Base-by-base conservation (phyloP, 106 monocot genomes). In the Gastrodia elata region DNA sequence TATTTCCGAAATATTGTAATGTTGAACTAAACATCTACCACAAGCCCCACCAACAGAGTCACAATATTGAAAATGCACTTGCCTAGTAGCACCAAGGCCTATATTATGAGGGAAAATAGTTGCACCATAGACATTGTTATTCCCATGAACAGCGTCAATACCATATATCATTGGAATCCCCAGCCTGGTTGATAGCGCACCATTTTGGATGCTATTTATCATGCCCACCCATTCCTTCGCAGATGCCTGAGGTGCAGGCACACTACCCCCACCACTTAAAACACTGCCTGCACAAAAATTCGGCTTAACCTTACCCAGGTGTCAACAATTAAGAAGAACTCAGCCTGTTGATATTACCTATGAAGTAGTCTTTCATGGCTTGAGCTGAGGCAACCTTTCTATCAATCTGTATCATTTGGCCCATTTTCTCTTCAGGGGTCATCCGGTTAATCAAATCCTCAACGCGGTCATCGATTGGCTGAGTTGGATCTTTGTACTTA, bases 91-190 rank as follows among this genome's bases (percentile, higher is more conserved):
- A 41, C 89, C 89, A 46, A 89, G 88, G 0, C 82, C 88, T 43
- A 89, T 75, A 71, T 89, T 89, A 58, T 89, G 88, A 57, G 88
- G 88, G 64, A 89, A 89, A 20, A 89, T 81, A 30, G 91, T 92
- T n/a, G 91, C 91, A 39, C 74, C 76, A 40, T 88, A 88, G 57
- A 82, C 85, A 39, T 84, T 89, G 32, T 87, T 87, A 65, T 93
- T 83, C 0, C 93, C 93, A 76, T 93, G 93, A 67, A 89, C 93
- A 15, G 93, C 93, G 69, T 93, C 93, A 39, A 87, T 87, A 8
- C 85, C 93, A 71, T 93, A 93, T 8, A 83, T 80, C 86, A 89
- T 86, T 33, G 89, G 89, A 41, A 89, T 89, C 8, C 89, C 89
- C 44, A 86, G 72, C 34, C 89, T 81, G 4, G 89, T 89, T 0